Base-by-base conservation (phyloP, 2,329 filamentous ascomycete genomes). In the Pyrenochaeta sp. region DNA sequence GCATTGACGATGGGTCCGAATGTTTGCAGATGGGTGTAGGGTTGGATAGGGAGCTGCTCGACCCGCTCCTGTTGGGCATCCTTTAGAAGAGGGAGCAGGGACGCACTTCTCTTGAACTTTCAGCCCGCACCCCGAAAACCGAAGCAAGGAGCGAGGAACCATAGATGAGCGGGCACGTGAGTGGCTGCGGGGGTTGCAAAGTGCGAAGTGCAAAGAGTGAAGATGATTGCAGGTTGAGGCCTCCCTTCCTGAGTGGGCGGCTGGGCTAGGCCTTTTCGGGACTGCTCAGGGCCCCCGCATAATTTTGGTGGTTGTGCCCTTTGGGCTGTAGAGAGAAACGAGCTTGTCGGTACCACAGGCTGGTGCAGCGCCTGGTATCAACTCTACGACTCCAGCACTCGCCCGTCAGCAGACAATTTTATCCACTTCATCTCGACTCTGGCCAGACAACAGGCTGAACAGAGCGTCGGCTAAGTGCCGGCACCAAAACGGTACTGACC, bases 391-490 rank as follows among this genome's bases (percentile, higher is more conserved):
- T 9, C 23, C 9, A 27, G 4, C 4, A 4, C 4, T 27, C 23
- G 23, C 23, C n/a, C 23, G 9, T 27, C 23, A 27, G 23, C 23
- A 27, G 9, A 18, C 18, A n/a, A n/a, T 2, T 23, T 20, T 18
- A 23, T 20, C 20, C n/a, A 12, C 12, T 39, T 23, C 20, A 23
- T 21, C 21, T 23, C 21, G 10, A 31, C 12, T 21, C 3, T 30
- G 21, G 27, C 40, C 40, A 17, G 17, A 21, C 29, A 7, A 45
- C 32, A 23, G 30, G 48, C 39, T 51, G 43, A 48, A 44, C 43
- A 40, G 40, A 45, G 49, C 20, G 27, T 32, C 45, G 43, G 44
- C 45, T 30, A 48, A 53, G 54, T 54, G 54, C 50, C 49, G 17
- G 20, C 17, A 7, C 14, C 14, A 21, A 9, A 21, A 9, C 20